Evolutionary conservation across 768 basidiomycete genomes (phyloP), one percentile per base, ranked within the genome.

Genomic region (Suillus americanus): DNA sequence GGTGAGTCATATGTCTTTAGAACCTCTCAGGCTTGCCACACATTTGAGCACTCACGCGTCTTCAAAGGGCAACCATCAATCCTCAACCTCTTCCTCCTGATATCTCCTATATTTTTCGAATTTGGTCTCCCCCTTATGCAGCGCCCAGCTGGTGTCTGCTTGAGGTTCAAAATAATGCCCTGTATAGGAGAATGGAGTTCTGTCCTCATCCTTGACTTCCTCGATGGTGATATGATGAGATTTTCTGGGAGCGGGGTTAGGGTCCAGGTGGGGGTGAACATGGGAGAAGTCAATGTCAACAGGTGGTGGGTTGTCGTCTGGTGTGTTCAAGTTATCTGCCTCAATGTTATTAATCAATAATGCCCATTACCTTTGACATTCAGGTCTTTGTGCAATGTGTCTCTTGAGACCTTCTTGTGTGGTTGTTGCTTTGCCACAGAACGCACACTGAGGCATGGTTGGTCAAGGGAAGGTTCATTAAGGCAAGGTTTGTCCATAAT

Each of bases 31-130:
- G n/a, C n/a, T n/a, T n/a, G 5, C 33, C 7, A 7, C 33, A 35
- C 33, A 35, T 35, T 35, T 6, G 33, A 35, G 1, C 33, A 35
- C 33, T 35, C 5, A 35, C 6, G 33, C 5, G 7, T 35, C 33
- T 35, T 68, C 67, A 64, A 79, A 80, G 3, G 78, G 75, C 6
- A 33, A n/a, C 38, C 45, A 56, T n/a, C 3, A n/a, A 45, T 45
- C 20, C 10, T 57, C 37, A 40, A 18, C 14, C 5, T 18, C 46
- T 40, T 33, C 41, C 10, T 57, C 13, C 20, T 45, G 33, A 0
- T 57, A 16, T 20, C 12, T 38, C 2, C 28, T 45, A 45, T n/a
- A 45, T 4, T n/a, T n/a, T 45, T 45, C 43, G 7, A 35, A 35
- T 35, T 35, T 35, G 1, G 5, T 35, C 33, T 35, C 33, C 33